phyloP scores from a whole-genome alignment of 2,329 filamentous ascomycete genomes.

The Ophiosphaerella narmari region DNA sequence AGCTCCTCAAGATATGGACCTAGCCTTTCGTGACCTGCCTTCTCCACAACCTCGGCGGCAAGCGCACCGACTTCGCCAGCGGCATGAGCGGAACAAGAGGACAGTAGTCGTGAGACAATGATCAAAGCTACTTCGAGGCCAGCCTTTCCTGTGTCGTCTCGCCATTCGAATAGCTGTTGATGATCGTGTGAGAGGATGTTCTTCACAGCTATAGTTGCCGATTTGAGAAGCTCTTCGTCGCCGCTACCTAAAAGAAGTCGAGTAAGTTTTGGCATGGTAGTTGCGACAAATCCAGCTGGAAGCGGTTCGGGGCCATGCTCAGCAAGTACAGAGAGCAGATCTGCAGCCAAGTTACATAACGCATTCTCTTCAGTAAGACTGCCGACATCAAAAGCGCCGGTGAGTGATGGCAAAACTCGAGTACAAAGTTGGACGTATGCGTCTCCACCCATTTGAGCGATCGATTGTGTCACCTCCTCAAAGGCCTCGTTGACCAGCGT shows the following conservation, averaged over 20 bases:
- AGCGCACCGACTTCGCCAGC: conserved; percentile 95
- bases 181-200: conserved; percentile 90
- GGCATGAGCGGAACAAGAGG: conserved; percentile 81
- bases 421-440: conserved; percentile 78
- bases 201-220: conserved; percentile 83
- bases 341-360: conserved; percentile 83
- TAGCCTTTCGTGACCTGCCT: conserved; percentile 86
- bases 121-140: conserved; percentile 87
- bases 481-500: conserved; percentile 89
- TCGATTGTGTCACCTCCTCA: conserved; percentile 77
- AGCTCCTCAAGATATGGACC: conserved; percentile 89
- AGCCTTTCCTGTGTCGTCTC: conserved; percentile 74
- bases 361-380: conserved; percentile 83
- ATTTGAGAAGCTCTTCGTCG: conserved; percentile 88
- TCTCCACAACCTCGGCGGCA: conserved; percentile 92
- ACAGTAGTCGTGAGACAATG: conserved; percentile 89
- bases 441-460: conserved; percentile 67
- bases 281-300: conserved; percentile 81
- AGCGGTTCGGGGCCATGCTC: conserved; percentile 84
- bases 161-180: conserved; percentile 86
- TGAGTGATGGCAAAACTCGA: conserved; percentile 86
- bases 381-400: conserved; percentile 85
- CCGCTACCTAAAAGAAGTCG: conserved; percentile 78
- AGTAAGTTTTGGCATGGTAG: conserved; percentile 85
- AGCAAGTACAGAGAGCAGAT: conserved; percentile 79